These are phyloP conservation scores for Thinopyrum obtusiflorum DNA, from an alignment of 202 grass and related monocot genomes.

Conservation along the genomic window DNA sequence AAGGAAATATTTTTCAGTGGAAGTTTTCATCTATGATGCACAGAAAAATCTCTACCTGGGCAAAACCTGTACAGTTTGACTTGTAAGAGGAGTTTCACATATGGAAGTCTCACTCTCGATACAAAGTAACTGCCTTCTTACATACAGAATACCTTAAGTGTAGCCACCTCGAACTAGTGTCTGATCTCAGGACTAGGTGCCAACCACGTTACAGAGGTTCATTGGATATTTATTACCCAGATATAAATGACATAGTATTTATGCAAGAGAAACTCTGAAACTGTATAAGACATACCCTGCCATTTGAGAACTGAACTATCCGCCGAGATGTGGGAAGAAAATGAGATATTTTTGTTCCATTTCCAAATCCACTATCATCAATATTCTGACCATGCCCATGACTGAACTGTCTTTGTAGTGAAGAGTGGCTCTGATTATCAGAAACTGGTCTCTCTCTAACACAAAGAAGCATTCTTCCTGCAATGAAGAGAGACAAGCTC, in stretches of 20 bases:
- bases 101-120: not conserved
- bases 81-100: not conserved
- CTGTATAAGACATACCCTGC: slow-evolving; percentile 56
- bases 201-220: not conserved
- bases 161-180: slow-evolving; percentile 3
- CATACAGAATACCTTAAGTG: not conserved
- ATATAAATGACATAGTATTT: not conserved
- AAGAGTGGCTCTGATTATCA: slow-evolving; percentile 76
- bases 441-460: slow-evolving; percentile 81
- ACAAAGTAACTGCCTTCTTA: not conserved
- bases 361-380: slow-evolving; percentile 62
- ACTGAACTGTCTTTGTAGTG: slow-evolving; percentile 97
- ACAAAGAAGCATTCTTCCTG: slow-evolving; percentile 96
- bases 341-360: slow-evolving; percentile 84
- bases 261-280: slow-evolving; percentile 12
- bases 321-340: slow-evolving; percentile 93
- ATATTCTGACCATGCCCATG: slow-evolving; percentile 74
- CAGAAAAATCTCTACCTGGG: not conserved
- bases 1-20: not conserved
- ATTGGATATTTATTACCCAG: not conserved
- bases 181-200: slow-evolving; percentile 1
- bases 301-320: slow-evolving; percentile 99
- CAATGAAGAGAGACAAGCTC: slow-evolving; percentile 2
- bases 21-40: not conserved
- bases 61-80: not conserved